A percentile compares a stretch with the other conserved stretches of the same genome.
Conservation (phyloP, 768 basidiomycete species). For the Hericium rajendrae region DNA sequence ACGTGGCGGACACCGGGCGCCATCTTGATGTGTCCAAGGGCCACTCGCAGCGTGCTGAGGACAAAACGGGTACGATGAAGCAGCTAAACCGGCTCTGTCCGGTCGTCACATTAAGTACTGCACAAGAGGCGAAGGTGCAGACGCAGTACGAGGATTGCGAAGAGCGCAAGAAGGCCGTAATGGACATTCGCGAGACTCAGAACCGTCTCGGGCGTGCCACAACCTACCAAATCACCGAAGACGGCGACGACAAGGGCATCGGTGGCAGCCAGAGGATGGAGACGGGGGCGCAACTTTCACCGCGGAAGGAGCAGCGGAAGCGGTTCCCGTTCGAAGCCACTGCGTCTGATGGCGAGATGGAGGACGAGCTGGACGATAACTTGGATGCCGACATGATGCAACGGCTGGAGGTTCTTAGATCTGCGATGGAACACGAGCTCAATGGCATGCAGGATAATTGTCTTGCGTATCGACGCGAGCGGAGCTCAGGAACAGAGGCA, state of each 20-base stretch:
- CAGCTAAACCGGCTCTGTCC: constrained; percentile 89
- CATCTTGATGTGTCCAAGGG: constrained; percentile 90
- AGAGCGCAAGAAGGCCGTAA: constrained; percentile 78
- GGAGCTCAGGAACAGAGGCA: constrained; percentile 32
- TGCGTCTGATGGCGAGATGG: constrained; percentile 86
- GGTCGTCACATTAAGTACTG: constrained; percentile 78
- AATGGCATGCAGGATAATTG: constrained; percentile 69
- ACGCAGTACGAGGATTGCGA: constrained; percentile 75
- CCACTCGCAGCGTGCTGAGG: constrained; percentile 79
- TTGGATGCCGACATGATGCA: constrained; percentile 73
- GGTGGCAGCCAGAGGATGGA: constrained; percentile 29
- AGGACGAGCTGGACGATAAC: constrained; percentile 91
- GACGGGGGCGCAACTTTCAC: constrained; percentile 41
- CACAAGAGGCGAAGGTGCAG: constrained; percentile 76
- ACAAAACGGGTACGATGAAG: constrained; percentile 89
- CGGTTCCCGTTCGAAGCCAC: constrained; percentile 89
- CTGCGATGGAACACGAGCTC: constrained; percentile 81
- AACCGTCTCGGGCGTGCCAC: constrained; percentile 72
- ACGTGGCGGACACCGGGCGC: constrained; percentile 88
- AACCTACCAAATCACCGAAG: constrained; percentile 44
- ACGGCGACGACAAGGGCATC: constrained; percentile 33
- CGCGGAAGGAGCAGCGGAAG: constrained; percentile 61
- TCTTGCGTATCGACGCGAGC: constrained; percentile 63
- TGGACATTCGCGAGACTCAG: constrained; percentile 81
- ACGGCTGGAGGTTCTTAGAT: constrained; percentile 67